A percentile compares a stretch with the other conserved stretches of the same genome.
These are phyloP conservation scores for Pezicula rhizophila DNA, from an alignment of 2,329 filamentous ascomycete genomes.

Conservation along the genomic window DNA sequence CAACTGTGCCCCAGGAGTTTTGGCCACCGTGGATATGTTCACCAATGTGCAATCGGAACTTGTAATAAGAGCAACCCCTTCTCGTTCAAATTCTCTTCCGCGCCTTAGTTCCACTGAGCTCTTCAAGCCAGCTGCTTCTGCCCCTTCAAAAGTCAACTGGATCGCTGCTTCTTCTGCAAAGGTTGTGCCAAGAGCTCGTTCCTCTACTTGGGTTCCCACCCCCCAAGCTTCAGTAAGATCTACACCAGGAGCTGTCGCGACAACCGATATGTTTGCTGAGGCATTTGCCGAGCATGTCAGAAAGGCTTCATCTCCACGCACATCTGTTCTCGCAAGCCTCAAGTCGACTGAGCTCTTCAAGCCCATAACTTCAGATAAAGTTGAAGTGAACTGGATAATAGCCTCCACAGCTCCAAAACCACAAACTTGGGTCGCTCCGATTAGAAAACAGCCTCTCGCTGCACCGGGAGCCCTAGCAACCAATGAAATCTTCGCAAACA, in stretches of 20 bases:
- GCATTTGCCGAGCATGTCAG: too few species aligned
- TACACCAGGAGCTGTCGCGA: too few species aligned
- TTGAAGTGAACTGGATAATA: constrained; percentile 1
- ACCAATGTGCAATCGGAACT: background rate
- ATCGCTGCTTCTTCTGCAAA: background rate
- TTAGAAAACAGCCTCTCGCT: background rate
- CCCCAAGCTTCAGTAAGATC: too few species aligned
- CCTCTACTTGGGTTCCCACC: too few species aligned
- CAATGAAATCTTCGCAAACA: background rate
- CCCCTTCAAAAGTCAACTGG: background rate
- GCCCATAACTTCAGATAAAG: background rate
- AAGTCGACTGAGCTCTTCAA: background rate
- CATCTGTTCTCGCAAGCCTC: background rate
- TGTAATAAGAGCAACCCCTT: background rate
- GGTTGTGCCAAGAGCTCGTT: background rate
- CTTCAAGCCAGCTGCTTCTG: constrained; percentile 5
- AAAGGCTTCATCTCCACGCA: background rate
- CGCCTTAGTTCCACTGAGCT: constrained; percentile 11
- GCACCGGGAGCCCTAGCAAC: background rate
- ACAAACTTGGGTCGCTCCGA: background rate
- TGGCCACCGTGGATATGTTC: background rate
- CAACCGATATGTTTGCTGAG: too few species aligned
- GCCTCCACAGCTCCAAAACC: background rate
- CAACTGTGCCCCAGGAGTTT: background rate
- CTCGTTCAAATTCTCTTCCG: background rate